Evolutionary conservation across 129 eudicot genomes (phyloP).

Genomic region (Apium graveolens): DNA sequence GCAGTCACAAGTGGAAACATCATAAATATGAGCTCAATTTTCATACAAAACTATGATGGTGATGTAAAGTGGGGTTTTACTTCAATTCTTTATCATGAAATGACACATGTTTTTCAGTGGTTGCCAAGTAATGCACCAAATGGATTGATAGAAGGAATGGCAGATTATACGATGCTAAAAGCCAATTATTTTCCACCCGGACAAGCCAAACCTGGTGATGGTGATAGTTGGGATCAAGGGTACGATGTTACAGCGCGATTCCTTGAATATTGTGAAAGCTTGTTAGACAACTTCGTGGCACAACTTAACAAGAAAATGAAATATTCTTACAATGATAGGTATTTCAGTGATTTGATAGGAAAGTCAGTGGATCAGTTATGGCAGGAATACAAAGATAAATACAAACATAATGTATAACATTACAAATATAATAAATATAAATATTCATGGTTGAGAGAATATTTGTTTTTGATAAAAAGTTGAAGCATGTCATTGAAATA

Average conservation of each 20-base stretch:
- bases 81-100: background rate
- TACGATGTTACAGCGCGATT: background rate
- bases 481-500: no score
- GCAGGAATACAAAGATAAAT: slow-evolving; percentile 1
- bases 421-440: no score
- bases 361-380: slow-evolving; percentile 7
- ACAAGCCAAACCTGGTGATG: background rate
- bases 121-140: background rate
- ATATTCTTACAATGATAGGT: background rate
- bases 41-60: background rate
- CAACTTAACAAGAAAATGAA: slow-evolving; percentile 11
- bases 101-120: background rate
- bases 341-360: background rate
- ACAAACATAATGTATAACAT: background rate
- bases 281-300: background rate
- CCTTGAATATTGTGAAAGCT: slow-evolving; percentile 11
- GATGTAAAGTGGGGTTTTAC: background rate
- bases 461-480: no score
- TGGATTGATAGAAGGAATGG: slow-evolving; percentile 7
- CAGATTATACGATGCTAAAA: slow-evolving; percentile 4
- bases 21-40: background rate
- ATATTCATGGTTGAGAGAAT: no score
- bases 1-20: background rate
- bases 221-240: slow-evolving; percentile 8
- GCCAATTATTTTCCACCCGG: background rate